phyloP scores from a whole-genome alignment of 345 rosid species.

The Sonneratia alba region DNA sequence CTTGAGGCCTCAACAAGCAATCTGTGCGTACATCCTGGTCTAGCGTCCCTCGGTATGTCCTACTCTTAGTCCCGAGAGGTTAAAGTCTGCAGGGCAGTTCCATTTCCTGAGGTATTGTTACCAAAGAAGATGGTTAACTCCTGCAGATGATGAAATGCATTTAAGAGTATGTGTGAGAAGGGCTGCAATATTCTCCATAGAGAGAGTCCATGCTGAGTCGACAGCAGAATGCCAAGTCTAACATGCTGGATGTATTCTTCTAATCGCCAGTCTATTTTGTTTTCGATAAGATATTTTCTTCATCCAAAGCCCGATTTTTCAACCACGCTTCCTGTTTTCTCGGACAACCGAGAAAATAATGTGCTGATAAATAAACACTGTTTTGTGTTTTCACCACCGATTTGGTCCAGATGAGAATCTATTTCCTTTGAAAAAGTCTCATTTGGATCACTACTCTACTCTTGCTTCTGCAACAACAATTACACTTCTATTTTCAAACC shows the following conservation, averaged over 20 bases:
- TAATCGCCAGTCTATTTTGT: neutral
- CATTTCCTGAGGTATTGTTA: no score
- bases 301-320: neutral
- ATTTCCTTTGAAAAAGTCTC: neutral
- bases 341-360: neutral
- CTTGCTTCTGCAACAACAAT: no score
- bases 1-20: no score
- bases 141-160: no score
- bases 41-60: neutral
- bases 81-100: no score
- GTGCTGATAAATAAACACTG: neutral
- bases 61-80: neutral
- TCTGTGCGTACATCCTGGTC: no score
- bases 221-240: neutral
- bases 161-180: no score
- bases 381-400: neutral
- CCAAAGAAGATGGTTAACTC: no score
- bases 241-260: neutral
- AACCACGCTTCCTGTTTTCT: neutral
- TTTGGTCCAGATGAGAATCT: neutral
- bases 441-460: neutral
- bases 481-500: neutral
- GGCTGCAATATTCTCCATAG: neutral
- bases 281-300: neutral
- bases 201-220: neutral